Evolutionary conservation across 805 yeast genomes (phyloP).

Genomic region (Sugiyamaella chiloensis): DNA sequence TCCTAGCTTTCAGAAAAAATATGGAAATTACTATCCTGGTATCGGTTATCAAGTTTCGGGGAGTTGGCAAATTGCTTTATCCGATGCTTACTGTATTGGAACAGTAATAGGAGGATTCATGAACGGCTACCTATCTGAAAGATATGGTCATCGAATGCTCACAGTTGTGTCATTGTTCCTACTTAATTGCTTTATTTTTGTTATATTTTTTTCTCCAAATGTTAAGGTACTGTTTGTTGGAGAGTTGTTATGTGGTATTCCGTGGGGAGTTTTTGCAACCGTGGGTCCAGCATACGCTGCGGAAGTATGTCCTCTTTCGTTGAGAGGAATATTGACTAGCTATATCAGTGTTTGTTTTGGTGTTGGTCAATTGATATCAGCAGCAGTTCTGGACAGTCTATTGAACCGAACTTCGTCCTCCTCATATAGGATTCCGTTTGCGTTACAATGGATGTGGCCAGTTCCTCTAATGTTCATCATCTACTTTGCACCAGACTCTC

Average conservation of each 20-base stretch:
- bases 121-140: conserved; percentile 45
- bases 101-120: conserved; percentile 42
- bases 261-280: conserved; percentile 55
- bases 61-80: conserved; percentile 41
- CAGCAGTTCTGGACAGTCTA: conserved; percentile 46
- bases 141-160: conserved; percentile 44
- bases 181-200: conserved; percentile 15
- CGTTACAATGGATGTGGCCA: conserved; percentile 59
- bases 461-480: conserved; percentile 39
- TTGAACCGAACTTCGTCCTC: conserved; percentile 27
- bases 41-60: conserved; percentile 14
- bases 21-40: conserved; percentile 26
- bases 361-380: conserved; percentile 52
- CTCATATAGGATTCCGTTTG: conserved; percentile 53
- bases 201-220: conserved; percentile 42
- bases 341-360: conserved; percentile 52
- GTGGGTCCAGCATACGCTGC: conserved; percentile 52
- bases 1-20: conserved; percentile 15
- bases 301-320: conserved; percentile 50
- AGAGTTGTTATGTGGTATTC: conserved; percentile 26
- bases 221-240: conserved; percentile 25
- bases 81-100: conserved; percentile 29
- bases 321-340: conserved; percentile 48
- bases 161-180: conserved; percentile 25
- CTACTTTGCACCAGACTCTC: conserved; percentile 49